Evolutionary conservation across 495 filamentous ascomycete genomes (phyloP).

Genomic region (Penicillium bovifimosum): DNA sequence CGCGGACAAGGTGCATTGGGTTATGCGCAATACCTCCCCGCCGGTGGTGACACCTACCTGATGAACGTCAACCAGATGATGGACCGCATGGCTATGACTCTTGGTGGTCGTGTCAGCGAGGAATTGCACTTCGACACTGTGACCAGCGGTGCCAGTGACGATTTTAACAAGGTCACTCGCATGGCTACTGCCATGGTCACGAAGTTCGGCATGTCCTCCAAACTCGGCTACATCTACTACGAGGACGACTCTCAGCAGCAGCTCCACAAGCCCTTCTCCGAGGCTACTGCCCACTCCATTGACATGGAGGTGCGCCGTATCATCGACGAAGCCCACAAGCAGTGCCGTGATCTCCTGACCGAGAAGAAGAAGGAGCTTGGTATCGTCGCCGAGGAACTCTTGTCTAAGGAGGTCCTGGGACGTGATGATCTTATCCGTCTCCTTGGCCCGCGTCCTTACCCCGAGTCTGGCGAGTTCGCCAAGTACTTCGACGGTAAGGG

Average conservation of each 20-base stretch:
- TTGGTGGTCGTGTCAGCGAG: constrained; percentile 89
- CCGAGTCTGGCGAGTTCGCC: constrained; percentile 78
- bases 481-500: constrained; percentile 75
- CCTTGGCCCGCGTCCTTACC: constrained; percentile 74
- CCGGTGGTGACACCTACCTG: constrained; percentile 76
- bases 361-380: constrained; percentile 86
- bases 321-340: constrained; percentile 82
- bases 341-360: constrained; percentile 75
- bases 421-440: constrained; percentile 88
- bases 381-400: constrained; percentile 85
- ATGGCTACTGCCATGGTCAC: constrained; percentile 98
- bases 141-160: constrained; percentile 87
- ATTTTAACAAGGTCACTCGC: constrained; percentile 96
- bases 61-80: constrained; percentile 94
- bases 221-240: constrained; percentile 87
- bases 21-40: constrained; percentile 94
- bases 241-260: constrained; percentile 72
- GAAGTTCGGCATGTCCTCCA: constrained; percentile 93
- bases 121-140: constrained; percentile 95
- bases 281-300: constrained; percentile 85
- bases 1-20: constrained; percentile 89
- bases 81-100: constrained; percentile 99
- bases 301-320: constrained; percentile 86
- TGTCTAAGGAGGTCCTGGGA: constrained; percentile 83
- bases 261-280: constrained; percentile 91